phyloP scores from a whole-genome alignment of 2,329 filamentous ascomycete genomes.

The Capronia americana region DNA sequence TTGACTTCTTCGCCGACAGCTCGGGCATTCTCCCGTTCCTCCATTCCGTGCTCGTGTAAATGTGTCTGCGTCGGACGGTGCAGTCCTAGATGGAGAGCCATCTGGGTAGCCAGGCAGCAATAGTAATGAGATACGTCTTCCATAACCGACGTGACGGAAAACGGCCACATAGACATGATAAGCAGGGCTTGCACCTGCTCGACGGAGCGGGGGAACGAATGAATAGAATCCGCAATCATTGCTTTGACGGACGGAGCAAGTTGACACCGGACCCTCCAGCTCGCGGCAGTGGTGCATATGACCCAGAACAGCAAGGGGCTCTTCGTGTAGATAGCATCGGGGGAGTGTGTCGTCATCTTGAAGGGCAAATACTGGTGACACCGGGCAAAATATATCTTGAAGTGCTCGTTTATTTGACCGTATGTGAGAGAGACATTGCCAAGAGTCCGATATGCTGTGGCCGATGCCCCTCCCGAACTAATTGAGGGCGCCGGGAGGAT shows the following conservation, averaged over 20 bases:
- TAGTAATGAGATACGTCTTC: conserved; percentile 33
- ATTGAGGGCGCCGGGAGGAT: neutral
- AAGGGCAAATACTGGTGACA: conserved; percentile 23
- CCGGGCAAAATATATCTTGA: conserved; percentile 20
- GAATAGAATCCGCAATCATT: conserved; percentile 34
- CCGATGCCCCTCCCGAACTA: neutral
- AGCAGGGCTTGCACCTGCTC: conserved; percentile 37
- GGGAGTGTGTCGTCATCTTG: conserved; percentile 18
- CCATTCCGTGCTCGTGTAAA: conserved; percentile 32
- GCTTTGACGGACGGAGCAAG: conserved; percentile 12
- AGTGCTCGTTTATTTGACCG: conserved; percentile 16
- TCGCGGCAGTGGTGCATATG: conserved; percentile 16
- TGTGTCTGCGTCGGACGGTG: conserved; percentile 36
- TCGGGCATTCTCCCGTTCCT: conserved; percentile 28
- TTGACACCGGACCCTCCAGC: conserved; percentile 13
- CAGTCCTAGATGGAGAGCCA: conserved; percentile 36
- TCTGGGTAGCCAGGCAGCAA: conserved; percentile 33
- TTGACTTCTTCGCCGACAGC: conserved; percentile 25
- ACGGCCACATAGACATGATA: conserved; percentile 39
- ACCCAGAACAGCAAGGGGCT: conserved; percentile 23
- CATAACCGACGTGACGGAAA: conserved; percentile 35
- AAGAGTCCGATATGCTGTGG: conserved; percentile 8
- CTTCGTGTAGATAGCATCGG: conserved; percentile 13
- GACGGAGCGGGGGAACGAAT: conserved; percentile 33
- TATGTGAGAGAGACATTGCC: conserved; percentile 10